Percentiles rank a stretch among this genome's conserved stretches.
Evolutionary conservation across 208 protist species (phyloP).

Genomic region (Kentomonas sorsogonicus): DNA sequence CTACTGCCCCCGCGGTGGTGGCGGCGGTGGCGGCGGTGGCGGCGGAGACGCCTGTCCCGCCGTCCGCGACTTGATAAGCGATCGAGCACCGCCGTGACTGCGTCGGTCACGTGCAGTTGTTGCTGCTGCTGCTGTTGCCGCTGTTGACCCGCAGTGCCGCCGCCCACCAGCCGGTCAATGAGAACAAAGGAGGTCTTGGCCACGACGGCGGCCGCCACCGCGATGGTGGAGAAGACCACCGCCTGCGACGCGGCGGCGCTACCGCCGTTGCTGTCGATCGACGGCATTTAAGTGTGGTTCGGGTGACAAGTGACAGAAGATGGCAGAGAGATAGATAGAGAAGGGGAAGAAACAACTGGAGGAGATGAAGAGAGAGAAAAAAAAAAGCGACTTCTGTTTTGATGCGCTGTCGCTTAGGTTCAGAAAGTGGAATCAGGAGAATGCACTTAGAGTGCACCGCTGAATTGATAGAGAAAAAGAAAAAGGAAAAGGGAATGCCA

Average conservation of each 20-base stretch:
- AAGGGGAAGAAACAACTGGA: background rate
- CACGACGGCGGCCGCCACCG: no score
- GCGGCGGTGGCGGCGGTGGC: no score
- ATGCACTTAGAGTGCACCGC: background rate
- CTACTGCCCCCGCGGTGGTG: no score
- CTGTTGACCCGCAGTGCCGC: background rate
- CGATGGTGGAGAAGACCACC: no score
- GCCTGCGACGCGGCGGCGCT: no score
- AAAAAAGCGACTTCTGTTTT: background rate
- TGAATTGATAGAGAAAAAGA: slow-evolving; percentile 7
- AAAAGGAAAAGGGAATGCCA: background rate
- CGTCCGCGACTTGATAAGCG: background rate
- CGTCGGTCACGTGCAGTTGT: background rate
- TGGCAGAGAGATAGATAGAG: no score
- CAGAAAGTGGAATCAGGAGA: background rate
- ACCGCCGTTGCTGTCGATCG: no score
- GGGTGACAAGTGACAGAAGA: no score
- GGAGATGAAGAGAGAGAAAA: background rate
- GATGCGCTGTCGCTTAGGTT: background rate
- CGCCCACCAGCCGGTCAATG: no score
- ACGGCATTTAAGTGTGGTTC: no score
- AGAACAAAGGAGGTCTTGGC: background rate
- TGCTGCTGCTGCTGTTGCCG: background rate
- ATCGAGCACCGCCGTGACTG: background rate
- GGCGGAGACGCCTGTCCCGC: no score